A percentile compares a stretch with the other conserved stretches of the same genome.
Evolutionary conservation across 2,329 filamentous ascomycete species (phyloP).

Genomic region (Trichophyton rubrum): DNA sequence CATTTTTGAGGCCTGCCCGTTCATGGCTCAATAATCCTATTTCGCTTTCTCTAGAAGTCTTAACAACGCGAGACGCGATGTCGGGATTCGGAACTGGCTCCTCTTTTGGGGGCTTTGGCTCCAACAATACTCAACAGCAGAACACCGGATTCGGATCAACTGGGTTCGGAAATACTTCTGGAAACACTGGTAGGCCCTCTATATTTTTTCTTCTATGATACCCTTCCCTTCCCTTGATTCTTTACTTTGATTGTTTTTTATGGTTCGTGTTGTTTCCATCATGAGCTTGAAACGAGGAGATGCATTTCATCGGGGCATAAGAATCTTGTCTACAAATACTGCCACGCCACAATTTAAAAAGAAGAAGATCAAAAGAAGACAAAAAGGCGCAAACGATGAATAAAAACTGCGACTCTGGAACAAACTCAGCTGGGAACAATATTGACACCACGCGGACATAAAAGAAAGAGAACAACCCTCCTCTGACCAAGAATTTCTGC

Average conservation of each 20-base stretch:
- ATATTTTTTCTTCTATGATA: not conserved
- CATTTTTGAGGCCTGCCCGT: not conserved
- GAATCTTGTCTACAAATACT: not conserved
- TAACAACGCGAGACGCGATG: conserved; percentile 8
- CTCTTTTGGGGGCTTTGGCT: conserved; percentile 13
- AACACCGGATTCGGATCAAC: conserved; percentile 12
- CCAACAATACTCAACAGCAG: conserved; percentile 11
- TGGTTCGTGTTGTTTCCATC: conserved; percentile 4
- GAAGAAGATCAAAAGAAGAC: not conserved
- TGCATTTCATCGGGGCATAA: conserved; percentile 3
- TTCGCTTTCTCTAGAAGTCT: not conserved
- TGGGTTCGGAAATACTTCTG: conserved; percentile 8
- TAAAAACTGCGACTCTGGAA: conserved; percentile 4
- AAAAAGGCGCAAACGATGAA: conserved; percentile 4
- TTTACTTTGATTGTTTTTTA: conserved; percentile 6
- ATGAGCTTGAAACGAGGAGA: conserved; percentile 4
- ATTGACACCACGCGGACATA: conserved; percentile 1
- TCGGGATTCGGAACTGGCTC: conserved; percentile 12
- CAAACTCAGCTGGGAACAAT: conserved; percentile 3
- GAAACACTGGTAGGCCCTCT: conserved; percentile 12
- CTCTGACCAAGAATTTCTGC: conserved; percentile 1
- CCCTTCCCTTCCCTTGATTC: not conserved
- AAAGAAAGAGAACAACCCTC: conserved; percentile 4
- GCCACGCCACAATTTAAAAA: not conserved
- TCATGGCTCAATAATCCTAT: not conserved